A percentile compares a stretch with the other conserved stretches of the same genome.
Evolutionary conservation across 2,329 filamentous ascomycete genomes (phyloP).

Genomic region (Aspergillus bombycis): DNA sequence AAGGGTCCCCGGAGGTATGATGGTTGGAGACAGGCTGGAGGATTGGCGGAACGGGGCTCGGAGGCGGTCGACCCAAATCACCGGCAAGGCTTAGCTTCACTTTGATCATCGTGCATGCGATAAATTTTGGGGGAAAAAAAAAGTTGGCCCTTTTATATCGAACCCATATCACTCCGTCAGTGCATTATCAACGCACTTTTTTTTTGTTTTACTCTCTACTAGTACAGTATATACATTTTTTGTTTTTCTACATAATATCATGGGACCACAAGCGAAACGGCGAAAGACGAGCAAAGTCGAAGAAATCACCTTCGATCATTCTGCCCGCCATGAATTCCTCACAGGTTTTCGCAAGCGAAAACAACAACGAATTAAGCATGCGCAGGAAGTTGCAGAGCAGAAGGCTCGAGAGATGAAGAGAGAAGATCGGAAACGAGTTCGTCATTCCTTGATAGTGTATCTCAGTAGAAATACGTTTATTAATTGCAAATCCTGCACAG

Average conservation of each 20-base stretch:
- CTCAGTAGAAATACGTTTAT: background rate
- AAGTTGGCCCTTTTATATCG: slow-evolving; percentile 3
- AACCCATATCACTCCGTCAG: background rate
- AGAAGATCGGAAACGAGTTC: slow-evolving; percentile 73
- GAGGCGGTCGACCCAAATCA: slow-evolving; percentile 40
- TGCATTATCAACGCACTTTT: too few relatives aligned
- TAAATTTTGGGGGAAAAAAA: slow-evolving; percentile 3
- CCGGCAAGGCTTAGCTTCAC: slow-evolving; percentile 32
- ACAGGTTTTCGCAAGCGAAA: slow-evolving; percentile 98
- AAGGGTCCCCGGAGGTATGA: slow-evolving; percentile 27
- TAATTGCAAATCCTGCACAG: slow-evolving; percentile 51
- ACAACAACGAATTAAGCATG: slow-evolving; percentile 78
- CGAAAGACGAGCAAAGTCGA: slow-evolving; percentile 67
- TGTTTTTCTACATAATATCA: slow-evolving; percentile 22
- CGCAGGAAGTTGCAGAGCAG: slow-evolving; percentile 78
- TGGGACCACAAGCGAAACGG: slow-evolving; percentile 67
- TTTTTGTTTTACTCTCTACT: background rate
- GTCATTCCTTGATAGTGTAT: slow-evolving; percentile 18
- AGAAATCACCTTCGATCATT: slow-evolving; percentile 82
- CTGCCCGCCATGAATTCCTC: slow-evolving; percentile 80
- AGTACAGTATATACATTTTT: background rate
- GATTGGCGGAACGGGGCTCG: slow-evolving; percentile 29
- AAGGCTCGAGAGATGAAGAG: slow-evolving; percentile 77
- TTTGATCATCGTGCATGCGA: slow-evolving; percentile 8
- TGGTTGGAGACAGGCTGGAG: slow-evolving; percentile 33